Evolutionary conservation across 768 basidiomycete species (phyloP).

Genomic region (Psilocybe subaeruginosa): DNA sequence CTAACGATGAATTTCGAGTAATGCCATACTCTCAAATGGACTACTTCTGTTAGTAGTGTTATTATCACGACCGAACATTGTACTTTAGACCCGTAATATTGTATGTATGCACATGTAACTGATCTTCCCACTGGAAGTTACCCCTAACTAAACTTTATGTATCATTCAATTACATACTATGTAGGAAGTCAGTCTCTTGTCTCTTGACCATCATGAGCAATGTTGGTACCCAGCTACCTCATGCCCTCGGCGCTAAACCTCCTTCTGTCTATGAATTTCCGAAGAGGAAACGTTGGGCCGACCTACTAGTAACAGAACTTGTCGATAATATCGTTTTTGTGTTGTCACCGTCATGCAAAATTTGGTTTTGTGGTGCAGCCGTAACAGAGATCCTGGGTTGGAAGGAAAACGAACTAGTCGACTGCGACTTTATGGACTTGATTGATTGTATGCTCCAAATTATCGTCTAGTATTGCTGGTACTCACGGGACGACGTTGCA

Average conservation of each 20-base stretch:
- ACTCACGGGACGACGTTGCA: slow-evolving; percentile 23
- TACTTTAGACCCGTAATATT: too few species aligned
- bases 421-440: slow-evolving; percentile 64
- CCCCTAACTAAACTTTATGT: too few species aligned
- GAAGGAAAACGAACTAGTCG: slow-evolving; percentile 73
- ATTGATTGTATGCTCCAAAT: slow-evolving; percentile 54
- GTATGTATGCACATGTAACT: too few species aligned
- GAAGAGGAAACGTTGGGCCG: slow-evolving; percentile 86
- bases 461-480: not conserved
- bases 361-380: slow-evolving; percentile 72
- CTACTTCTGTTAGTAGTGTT: not conserved
- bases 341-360: slow-evolving; percentile 60
- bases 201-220: slow-evolving; percentile 16
- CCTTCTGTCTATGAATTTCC: slow-evolving; percentile 74
- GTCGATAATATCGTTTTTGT: slow-evolving; percentile 74
- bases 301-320: slow-evolving; percentile 75
- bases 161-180: too few species aligned
- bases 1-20: slow-evolving; percentile 28
- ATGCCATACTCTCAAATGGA: not conserved
- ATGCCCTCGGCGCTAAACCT: slow-evolving; percentile 16
- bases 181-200: not conserved
- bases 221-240: slow-evolving; percentile 15
- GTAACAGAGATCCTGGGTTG: slow-evolving; percentile 78
- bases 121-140: too few species aligned
- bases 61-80: too few species aligned